Base-by-base conservation (phyloP, 305 asterid genomes). In the Fraxinus paxiana region DNA sequence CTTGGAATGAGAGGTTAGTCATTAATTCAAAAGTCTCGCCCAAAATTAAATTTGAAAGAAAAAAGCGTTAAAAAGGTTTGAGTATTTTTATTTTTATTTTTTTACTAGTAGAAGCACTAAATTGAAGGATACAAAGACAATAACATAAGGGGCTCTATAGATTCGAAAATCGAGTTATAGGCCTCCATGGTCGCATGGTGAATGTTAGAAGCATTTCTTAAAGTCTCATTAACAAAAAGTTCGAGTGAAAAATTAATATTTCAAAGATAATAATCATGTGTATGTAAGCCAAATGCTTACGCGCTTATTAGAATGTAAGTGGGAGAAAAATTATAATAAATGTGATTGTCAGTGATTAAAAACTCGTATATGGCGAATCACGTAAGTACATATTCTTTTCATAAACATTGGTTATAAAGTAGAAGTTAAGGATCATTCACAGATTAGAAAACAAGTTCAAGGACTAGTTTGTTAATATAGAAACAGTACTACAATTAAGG, bases 401-500 rank as follows among this genome's bases (percentile, higher is more conserved):
- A 38, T 38, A 38, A 9, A 41, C 3, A 10, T 41, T 41, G 51
- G 18, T 46, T 46, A 3, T 13, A 3, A 46, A 4, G 18, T 46
- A 46, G 18, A 46, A 46, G 56, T 46, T 46, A 13, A 46, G 56
- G 56, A 46, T 46, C 56, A 46, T 46, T 46, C 56, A 13, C 18
- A 46, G 6, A 43, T 43, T 13, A 1, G 0, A 48, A 48, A 15
- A 15, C 20, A 48, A 48, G 54, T 48, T 48, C 20, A 15, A 20
- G 59, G 59, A 48, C 59, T 48, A 13, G 59, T 48, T 48, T 48
- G 59, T 48, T 15, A 48, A 15, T 15, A 48, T 15, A 4, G 59
- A 48, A 48, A 48, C 59, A 13, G 17, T 15, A 13, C 59, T 30
- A 74, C 35, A 87, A 87, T 91, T 90, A 93, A 87, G 96, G 97